phyloP scores from a whole-genome alignment of 2,329 filamentous ascomycete genomes.

The Neofusicoccum sp. region DNA sequence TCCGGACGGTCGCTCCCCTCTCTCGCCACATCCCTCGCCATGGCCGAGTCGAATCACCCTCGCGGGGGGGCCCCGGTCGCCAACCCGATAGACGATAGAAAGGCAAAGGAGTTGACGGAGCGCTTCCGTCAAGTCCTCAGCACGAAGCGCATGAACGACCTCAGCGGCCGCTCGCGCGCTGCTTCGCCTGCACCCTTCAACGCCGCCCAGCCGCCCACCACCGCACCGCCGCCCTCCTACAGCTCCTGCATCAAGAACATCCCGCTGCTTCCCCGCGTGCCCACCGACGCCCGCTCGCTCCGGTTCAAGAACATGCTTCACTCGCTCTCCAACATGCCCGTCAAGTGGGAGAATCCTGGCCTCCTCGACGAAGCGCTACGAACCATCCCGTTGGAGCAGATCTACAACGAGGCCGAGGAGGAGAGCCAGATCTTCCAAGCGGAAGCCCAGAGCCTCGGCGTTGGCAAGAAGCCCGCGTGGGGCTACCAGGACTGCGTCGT shows the following conservation, averaged over 20 bases:
- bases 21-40: slow-evolving; percentile 2
- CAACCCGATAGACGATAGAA: slow-evolving; percentile 56
- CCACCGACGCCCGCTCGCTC: slow-evolving; percentile 54
- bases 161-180: slow-evolving; percentile 64
- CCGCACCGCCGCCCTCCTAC: slow-evolving; percentile 59
- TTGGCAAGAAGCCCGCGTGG: slow-evolving; percentile 82
- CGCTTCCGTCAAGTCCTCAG: slow-evolving; percentile 87
- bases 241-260: slow-evolving; percentile 61
- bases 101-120: slow-evolving; percentile 76
- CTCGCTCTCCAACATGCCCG: slow-evolving; percentile 83
- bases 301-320: slow-evolving; percentile 72
- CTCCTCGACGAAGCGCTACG: slow-evolving; percentile 88
- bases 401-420: slow-evolving; percentile 93
- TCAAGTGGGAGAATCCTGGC: slow-evolving; percentile 95
- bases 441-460: slow-evolving; percentile 83
- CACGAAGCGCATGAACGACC: slow-evolving; percentile 82
- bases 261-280: slow-evolving; percentile 74
- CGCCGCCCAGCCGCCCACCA: slow-evolving; percentile 33
- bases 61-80: slow-evolving; percentile 26
- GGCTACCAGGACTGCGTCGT: slow-evolving; percentile 98
- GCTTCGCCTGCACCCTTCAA: slow-evolving; percentile 54
- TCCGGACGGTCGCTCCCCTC: not conserved
- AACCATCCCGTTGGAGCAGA: slow-evolving; percentile 82
- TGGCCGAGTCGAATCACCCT: slow-evolving; percentile 32
- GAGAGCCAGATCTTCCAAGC: slow-evolving; percentile 86